Conservation (phyloP, 2,329 filamentous ascomycete genomes). For the Sordariomycetes sp. region DNA sequence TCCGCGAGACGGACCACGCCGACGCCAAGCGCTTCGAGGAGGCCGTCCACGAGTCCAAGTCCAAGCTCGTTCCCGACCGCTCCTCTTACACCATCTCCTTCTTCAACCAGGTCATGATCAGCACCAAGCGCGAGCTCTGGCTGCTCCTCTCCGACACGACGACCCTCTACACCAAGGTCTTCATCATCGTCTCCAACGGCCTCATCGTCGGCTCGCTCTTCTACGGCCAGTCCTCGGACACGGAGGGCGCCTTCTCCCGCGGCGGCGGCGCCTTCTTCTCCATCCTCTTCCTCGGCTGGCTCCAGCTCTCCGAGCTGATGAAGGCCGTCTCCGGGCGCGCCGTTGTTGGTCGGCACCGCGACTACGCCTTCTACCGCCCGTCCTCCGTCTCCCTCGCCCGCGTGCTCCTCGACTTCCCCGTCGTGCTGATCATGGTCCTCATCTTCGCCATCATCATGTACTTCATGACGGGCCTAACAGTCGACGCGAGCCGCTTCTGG, state of each 20-base stretch:
- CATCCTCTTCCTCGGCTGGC: slow-evolving; percentile 18
- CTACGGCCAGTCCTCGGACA: slow-evolving; percentile 38
- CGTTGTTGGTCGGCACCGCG: slow-evolving; percentile 14
- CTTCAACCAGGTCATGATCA: slow-evolving; percentile 61
- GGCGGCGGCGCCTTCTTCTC: slow-evolving; percentile 15
- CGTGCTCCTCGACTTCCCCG: slow-evolving; percentile 18
- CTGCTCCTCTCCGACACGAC: slow-evolving; percentile 65
- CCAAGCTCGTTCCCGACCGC: slow-evolving; percentile 43
- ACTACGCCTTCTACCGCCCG: slow-evolving; percentile 22
- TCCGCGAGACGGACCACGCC: slow-evolving; percentile 24
- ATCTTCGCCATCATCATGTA: slow-evolving; percentile 26
- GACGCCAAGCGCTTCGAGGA: slow-evolving; percentile 40
- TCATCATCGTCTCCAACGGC: slow-evolving; percentile 7
- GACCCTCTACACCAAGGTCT: slow-evolving; percentile 38
- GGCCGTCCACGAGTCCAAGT: slow-evolving; percentile 40
- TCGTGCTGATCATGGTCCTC: slow-evolving; percentile 12
- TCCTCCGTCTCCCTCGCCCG: slow-evolving; percentile 14
- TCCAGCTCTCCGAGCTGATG: slow-evolving; percentile 12
- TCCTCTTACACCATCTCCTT: slow-evolving; percentile 80
- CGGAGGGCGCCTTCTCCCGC: slow-evolving; percentile 43
- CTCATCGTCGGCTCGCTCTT: slow-evolving; percentile 56
- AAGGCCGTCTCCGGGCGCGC: slow-evolving; percentile 12
- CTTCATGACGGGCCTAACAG: slow-evolving; percentile 23
- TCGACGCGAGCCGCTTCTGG: slow-evolving; percentile 48
- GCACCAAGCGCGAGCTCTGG: slow-evolving; percentile 67